Conservation (phyloP, 73 alveolate genomes). For the Tetrahymena elliotti region DNA sequence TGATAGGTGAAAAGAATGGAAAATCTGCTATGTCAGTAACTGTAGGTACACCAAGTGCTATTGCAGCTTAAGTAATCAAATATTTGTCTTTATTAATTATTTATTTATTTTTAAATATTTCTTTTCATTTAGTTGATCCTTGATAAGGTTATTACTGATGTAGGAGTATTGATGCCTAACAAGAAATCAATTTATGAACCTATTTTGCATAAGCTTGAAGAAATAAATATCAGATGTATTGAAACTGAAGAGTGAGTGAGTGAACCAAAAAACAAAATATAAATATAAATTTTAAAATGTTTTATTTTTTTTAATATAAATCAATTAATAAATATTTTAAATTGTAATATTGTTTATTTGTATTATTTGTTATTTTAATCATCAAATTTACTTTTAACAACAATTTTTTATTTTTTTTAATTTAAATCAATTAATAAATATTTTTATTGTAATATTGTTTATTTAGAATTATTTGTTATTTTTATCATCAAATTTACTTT, state of each 20-base stretch:
- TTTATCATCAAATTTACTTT: too few relatives aligned
- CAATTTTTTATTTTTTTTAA: too few relatives aligned
- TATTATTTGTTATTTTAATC: too few relatives aligned
- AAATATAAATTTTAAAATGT: not conserved
- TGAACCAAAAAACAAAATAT: not conserved
- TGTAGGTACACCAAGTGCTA: constrained; percentile 78
- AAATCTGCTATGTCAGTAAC: constrained; percentile 69
- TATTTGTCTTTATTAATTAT: not conserved
- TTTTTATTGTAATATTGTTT: too few relatives aligned
- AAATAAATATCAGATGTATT: not conserved
- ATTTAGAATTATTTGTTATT: too few relatives aligned
- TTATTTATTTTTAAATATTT: not conserved
- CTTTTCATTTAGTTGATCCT: not conserved
- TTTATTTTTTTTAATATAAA: not conserved
- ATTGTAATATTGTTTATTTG: too few relatives aligned
- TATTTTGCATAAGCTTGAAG: not conserved
- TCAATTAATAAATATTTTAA: not conserved
- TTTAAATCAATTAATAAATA: too few relatives aligned
- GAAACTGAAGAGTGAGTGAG: not conserved
- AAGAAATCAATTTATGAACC: not conserved
- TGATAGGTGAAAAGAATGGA: constrained; percentile 60
- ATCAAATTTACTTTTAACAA: too few relatives aligned
- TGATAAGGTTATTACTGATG: not conserved
- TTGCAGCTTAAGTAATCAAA: constrained; percentile 54
- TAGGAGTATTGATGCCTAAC: not conserved